phyloP scores from a whole-genome alignment of 805 yeast species.

The Wickerhamiella hasegawae region DNA sequence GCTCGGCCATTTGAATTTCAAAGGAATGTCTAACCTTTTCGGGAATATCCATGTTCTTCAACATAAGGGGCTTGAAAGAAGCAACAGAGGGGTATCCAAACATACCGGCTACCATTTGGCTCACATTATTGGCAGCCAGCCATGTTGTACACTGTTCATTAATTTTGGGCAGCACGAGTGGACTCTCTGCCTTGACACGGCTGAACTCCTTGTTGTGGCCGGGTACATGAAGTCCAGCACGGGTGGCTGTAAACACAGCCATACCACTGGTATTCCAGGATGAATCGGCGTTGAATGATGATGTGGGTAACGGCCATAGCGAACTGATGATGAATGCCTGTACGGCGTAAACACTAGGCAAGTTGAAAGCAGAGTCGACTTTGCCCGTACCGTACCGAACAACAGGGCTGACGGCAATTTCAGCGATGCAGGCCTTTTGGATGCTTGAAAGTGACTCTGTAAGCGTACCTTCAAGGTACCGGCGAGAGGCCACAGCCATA shows the following conservation, averaged over 20 bases:
- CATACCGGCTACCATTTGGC: conserved; percentile 79
- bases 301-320: conserved; percentile 91
- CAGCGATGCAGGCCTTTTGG: conserved; percentile 65
- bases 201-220: conserved; percentile 38
- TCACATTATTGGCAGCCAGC: conserved; percentile 83
- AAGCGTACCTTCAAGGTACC: conserved; percentile 31
- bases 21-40: conserved; percentile 55
- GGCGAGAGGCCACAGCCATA: conserved; percentile 66
- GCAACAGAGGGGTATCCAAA: conserved; percentile 93
- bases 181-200: conserved; percentile 20
- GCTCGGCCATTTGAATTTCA: conserved; percentile 72
- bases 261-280: conserved; percentile 92
- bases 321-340: conserved; percentile 83
- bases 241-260: conserved; percentile 81
- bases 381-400: conserved; percentile 38
- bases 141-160: conserved; percentile 79
- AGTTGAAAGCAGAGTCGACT: conserved; percentile 60
- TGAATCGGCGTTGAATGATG: conserved; percentile 87
- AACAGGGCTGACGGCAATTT: conserved; percentile 79
- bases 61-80: conserved; percentile 57
- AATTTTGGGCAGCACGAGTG: conserved; percentile 20
- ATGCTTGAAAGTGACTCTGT: conserved; percentile 49
- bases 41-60: conserved; percentile 34
- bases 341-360: conserved; percentile 82
- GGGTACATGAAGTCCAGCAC: conserved; percentile 81